Base-by-base conservation (phyloP, 140 eudicot species). In the Flaveria floridana region DNA sequence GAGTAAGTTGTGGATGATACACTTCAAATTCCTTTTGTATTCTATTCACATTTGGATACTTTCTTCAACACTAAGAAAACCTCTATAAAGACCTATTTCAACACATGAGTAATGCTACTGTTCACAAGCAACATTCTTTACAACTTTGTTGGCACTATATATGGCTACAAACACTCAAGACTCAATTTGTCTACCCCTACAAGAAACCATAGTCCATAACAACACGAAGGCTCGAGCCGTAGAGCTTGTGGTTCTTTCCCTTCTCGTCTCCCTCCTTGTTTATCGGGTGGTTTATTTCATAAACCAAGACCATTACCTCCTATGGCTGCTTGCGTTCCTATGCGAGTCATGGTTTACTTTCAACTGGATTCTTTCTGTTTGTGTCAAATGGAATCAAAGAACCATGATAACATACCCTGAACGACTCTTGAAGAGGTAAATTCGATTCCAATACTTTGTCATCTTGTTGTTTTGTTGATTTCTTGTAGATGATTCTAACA, bases 311-410 rank as follows among this genome's bases (percentile, higher is more conserved):
- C 71, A 72, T 19, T 41, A 65, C 72, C 52, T 79, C 25, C 76
- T 72, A 15, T 83, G 90, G 88, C 7, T 88, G 0, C 47, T 88
- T 0, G 94, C 94, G 3, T 53, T 85, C 3, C 12, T 85, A 14
- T 88, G 94, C 2, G 94, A 88, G 80, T 83, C 80, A 3, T 85
- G 86, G 83, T 88, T 88, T 47, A 74, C 88, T 46, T 79, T 88
- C 75, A 34, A 7, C 2, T 85, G 94, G 90, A 39, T 76, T 79
- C 78, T 85, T 46, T 7, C 16, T 16, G 11, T 77, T 19, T 72
- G 26, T 69, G 41, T n/a, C 55, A 85, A 83, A 83, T 87, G 93
- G 93, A 76, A 65, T 59, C 89, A 67, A 34, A 50, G 80, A 53
- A 28, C 28, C 11, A 72, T 21, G 66, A 73, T 52, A 52, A 76